phyloP scores from a whole-genome alignment of 2,329 filamentous ascomycete species.

The Neocucurbitaria cava region DNA sequence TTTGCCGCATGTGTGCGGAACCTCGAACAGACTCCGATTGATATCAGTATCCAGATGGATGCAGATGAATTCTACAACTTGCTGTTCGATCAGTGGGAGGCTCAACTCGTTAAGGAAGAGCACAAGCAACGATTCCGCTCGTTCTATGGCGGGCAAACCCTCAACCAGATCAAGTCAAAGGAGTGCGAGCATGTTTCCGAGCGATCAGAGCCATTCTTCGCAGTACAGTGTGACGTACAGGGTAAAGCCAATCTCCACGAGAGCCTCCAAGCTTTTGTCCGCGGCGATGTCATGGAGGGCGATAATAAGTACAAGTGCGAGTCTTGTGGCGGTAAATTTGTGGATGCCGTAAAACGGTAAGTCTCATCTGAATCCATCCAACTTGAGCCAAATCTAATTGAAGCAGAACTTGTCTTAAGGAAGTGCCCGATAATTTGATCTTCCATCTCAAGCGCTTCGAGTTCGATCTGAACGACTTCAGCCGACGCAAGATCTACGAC shows the following conservation, averaged over 20 bases:
- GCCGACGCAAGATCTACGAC: slow-evolving; percentile 93
- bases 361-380: slow-evolving; percentile 6
- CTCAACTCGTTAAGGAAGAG: slow-evolving; percentile 72
- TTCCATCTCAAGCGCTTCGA: slow-evolving; percentile 93
- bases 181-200: slow-evolving; percentile 95
- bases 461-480: slow-evolving; percentile 77
- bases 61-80: slow-evolving; percentile 98
- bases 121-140: slow-evolving; percentile 76
- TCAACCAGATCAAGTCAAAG: slow-evolving; percentile 94
- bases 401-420: slow-evolving; percentile 81
- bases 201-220: slow-evolving; percentile 86
- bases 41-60: slow-evolving; percentile 93
- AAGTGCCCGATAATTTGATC: slow-evolving; percentile 91
- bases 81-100: slow-evolving; percentile 89
- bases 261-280: slow-evolving; percentile 92
- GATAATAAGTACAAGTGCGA: slow-evolving; percentile 99
- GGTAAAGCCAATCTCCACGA: slow-evolving; percentile 84
- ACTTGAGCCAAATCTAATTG: slow-evolving; percentile 19
- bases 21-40: slow-evolving; percentile 82
- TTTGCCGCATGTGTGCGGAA: slow-evolving; percentile 80
- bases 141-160: slow-evolving; percentile 89
- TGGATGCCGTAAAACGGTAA: slow-evolving; percentile 89
- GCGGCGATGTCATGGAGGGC: slow-evolving; percentile 95
- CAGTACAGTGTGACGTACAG: slow-evolving; percentile 95
- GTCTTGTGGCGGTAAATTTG: slow-evolving; percentile 78